phyloP scores from a whole-genome alignment of 108 stramenopile species.

The Stephanodiscus minutulus region DNA sequence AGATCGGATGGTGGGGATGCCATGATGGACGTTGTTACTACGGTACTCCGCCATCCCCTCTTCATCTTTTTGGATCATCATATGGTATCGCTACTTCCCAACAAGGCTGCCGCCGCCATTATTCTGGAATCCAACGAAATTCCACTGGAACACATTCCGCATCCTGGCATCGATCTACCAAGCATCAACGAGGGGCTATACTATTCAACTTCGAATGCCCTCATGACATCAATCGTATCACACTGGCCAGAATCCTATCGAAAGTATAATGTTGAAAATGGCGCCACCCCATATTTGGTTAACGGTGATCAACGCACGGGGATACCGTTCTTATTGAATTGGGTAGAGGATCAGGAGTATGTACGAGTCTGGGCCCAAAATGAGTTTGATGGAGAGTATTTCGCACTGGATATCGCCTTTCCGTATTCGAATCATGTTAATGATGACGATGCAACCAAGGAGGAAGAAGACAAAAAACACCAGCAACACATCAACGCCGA shows the following conservation, averaged over 20 bases:
- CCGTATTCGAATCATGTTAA: constrained; percentile 40
- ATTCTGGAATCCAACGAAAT: too few species aligned
- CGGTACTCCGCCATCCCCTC: too few species aligned
- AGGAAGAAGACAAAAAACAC: too few species aligned
- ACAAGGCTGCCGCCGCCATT: too few species aligned
- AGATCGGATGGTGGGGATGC: constrained; percentile 27
- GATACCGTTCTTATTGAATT: constrained; percentile 74
- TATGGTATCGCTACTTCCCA: too few species aligned
- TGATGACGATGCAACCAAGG: constrained; percentile 5
- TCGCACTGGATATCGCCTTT: constrained; percentile 85
- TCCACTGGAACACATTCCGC: too few species aligned
- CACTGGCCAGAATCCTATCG: constrained; percentile 59
- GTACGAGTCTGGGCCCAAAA: constrained; percentile 59
- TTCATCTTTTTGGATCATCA: too few species aligned
- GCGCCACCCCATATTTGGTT: constrained; percentile 76
- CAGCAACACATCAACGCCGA: too few species aligned
- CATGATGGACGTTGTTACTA: constrained; percentile 7
- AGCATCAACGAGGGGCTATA: constrained; percentile 71
- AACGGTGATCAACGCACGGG: constrained; percentile 86
- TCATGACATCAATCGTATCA: constrained; percentile 46
- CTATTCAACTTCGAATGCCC: constrained; percentile 52
- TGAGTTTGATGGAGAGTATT: constrained; percentile 55
- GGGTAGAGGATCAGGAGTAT: constrained; percentile 49
- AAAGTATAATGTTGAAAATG: constrained; percentile 52
- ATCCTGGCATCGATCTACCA: constrained; percentile 50